Evolutionary conservation across 805 yeast genomes (phyloP).

Genomic region (Candida chauliodis): DNA sequence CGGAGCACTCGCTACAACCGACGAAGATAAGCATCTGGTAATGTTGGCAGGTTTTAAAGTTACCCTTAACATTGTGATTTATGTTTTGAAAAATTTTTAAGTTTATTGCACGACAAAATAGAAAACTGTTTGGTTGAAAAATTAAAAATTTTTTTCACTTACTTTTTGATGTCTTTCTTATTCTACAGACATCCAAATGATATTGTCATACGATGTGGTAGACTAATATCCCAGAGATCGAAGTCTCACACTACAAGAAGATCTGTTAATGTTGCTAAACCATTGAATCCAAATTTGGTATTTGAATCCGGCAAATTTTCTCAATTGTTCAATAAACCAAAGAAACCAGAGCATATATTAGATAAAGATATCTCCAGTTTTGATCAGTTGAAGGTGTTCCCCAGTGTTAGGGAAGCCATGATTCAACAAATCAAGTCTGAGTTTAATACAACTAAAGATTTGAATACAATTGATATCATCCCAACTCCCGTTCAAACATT

Average conservation of each 20-base stretch:
- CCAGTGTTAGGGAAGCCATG: conserved; percentile 61
- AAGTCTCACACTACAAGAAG: conserved; percentile 1
- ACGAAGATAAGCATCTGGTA: not conserved
- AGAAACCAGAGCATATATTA: conserved; percentile 15
- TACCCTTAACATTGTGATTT: not conserved
- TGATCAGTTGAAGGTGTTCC: conserved; percentile 62
- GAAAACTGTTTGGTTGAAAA: not conserved
- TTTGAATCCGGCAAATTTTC: conserved; percentile 40
- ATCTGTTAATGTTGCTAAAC: not conserved
- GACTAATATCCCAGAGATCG: not conserved
- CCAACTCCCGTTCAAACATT: conserved; percentile 85
- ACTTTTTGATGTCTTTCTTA: not conserved
- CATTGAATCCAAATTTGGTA: not conserved
- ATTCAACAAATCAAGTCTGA: conserved; percentile 46
- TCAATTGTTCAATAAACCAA: conserved; percentile 41
- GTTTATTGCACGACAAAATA: not conserved
- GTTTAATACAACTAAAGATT: conserved; percentile 27
- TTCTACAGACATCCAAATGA: not conserved
- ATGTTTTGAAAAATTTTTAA: not conserved
- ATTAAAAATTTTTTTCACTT: not conserved
- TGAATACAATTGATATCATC: conserved; percentile 32
- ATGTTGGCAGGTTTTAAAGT: not conserved
- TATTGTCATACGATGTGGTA: conserved; percentile 1
- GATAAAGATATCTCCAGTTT: conserved; percentile 53
- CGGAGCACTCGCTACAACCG: conserved; percentile 5